Evolutionary conservation across 371 early-diverging fungal genomes (phyloP).

Genomic region (Rhizopus arrhizus): DNA sequence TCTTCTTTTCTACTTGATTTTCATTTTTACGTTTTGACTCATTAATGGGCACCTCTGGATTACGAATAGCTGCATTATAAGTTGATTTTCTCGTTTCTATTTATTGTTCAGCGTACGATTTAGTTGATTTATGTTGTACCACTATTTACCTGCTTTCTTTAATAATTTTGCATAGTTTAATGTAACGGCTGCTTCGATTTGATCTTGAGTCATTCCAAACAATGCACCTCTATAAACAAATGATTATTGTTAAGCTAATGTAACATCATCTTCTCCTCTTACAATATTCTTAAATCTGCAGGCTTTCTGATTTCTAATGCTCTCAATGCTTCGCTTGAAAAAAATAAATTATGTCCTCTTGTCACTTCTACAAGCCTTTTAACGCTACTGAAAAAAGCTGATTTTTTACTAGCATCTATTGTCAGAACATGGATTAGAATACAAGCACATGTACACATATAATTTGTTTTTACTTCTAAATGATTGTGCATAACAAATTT

Average conservation of each 20-base stretch:
- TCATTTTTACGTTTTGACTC: slow-evolving; percentile 18
- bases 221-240: slow-evolving; percentile 34
- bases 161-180: slow-evolving; percentile 37
- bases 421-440: background rate
- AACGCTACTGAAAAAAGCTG: slow-evolving; percentile 76
- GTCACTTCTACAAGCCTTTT: slow-evolving; percentile 77
- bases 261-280: slow-evolving; percentile 26
- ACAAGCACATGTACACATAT: too few relatives aligned
- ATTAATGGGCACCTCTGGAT: slow-evolving; percentile 17
- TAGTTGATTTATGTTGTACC: background rate
- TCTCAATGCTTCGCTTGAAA: slow-evolving; percentile 76
- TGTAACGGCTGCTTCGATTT: slow-evolving; percentile 37
- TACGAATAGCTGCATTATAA: slow-evolving; percentile 54
- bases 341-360: slow-evolving; percentile 85
- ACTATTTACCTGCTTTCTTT: slow-evolving; percentile 42
- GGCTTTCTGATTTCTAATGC: slow-evolving; percentile 84
- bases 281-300: slow-evolving; percentile 86
- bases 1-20: slow-evolving; percentile 14
- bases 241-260: background rate
- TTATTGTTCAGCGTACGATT: background rate
- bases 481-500: slow-evolving; percentile 79
- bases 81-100: slow-evolving; percentile 66
- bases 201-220: slow-evolving; percentile 44
- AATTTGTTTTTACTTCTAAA: slow-evolving; percentile 58
- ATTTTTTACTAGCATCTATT: slow-evolving; percentile 60